Base-by-base conservation (phyloP, 2,329 filamentous ascomycete species). In the Trichoderma koningii region DNA sequence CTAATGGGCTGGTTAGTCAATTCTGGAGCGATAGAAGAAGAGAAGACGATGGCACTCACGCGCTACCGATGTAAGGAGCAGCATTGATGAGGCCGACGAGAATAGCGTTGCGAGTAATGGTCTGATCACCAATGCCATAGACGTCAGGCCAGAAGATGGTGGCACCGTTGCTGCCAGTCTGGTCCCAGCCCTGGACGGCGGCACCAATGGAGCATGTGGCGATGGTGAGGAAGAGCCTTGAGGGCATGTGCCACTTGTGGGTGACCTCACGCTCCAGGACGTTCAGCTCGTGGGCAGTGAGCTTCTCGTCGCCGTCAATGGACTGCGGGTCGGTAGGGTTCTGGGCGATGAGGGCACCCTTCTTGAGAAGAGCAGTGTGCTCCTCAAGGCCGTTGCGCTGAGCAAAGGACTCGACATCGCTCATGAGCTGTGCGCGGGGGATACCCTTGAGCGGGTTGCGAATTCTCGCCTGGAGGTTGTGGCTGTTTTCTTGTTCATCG, bases 21-120 rank as follows among this genome's bases (percentile, higher is more conserved):
- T 3, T 9, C 17, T 34, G 69, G 68, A n/a, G 56, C 17, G 9
- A 19, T 14, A n/a, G 30, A 45, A 21, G 28, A 19, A 19, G 3
- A 19, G 15, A 12, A 9, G 17, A 15, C 14, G 19, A 78, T 76
- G 34, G 73, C 17, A 74, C 74, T 71, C 60, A 77, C 71, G 78
- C 76, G 70, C 74, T 83, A 67, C 77, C 79, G 63, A 84, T 75
- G 70, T 82, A 81, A 56, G 83, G 78, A 55, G 78, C 82, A 23
- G 83, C 79, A 67, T 92, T 92, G 67, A 92, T 79, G 2, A 90
- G 76, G 51, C 89, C 89, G n/a, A 90, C 79, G 41, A 90, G 78
- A 62, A 82, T 71, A 41, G 71, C 73, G 53, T 78, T 76, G 2
- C 68, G 67, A n/a, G 72, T 74, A n/a, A 55, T 63, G 23, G 70